Evolutionary conservation across 495 filamentous ascomycete genomes (phyloP).

Genomic region (Talaromyces stipitatus): DNA sequence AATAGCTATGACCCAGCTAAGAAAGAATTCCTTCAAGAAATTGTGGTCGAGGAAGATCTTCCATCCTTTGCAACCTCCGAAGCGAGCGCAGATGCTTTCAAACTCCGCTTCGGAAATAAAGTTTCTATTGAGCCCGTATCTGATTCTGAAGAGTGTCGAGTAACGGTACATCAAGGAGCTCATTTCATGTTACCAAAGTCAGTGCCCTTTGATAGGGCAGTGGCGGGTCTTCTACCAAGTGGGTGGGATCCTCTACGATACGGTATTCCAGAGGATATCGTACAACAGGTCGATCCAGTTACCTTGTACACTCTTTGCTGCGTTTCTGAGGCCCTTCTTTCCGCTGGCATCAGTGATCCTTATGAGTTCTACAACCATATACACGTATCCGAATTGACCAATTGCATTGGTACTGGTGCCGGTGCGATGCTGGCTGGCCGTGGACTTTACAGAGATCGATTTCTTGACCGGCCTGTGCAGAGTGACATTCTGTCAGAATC

Average conservation of each 20-base stretch:
- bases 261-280: slow-evolving; percentile 94
- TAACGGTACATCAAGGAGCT: slow-evolving; percentile 89
- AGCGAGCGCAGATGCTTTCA: slow-evolving; percentile 95
- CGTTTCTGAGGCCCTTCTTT: slow-evolving; percentile 80
- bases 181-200: slow-evolving; percentile 93
- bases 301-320: slow-evolving; percentile 91
- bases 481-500: slow-evolving; percentile 98
- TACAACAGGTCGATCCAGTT: slow-evolving; percentile 92
- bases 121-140: slow-evolving; percentile 91
- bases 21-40: slow-evolving; percentile 95
- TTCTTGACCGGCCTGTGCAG: slow-evolving; percentile 89
- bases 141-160: slow-evolving; percentile 90
- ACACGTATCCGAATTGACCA: slow-evolving; percentile 93
- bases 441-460: slow-evolving; percentile 97
- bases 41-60: slow-evolving; percentile 91
- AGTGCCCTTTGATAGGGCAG: slow-evolving; percentile 88
- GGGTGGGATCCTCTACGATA: slow-evolving; percentile 95
- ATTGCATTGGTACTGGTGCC: slow-evolving; percentile 95
- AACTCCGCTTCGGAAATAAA: slow-evolving; percentile 90
- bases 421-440: slow-evolving; percentile 86
- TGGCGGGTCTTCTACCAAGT: slow-evolving; percentile 92
- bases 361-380: slow-evolving; percentile 99
- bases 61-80: slow-evolving; percentile 95
- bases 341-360: slow-evolving; percentile 94
- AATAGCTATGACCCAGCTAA: slow-evolving; percentile 94